Base-by-base conservation (phyloP, 352 stramenopile species). In the Globisporangium middletonii region DNA sequence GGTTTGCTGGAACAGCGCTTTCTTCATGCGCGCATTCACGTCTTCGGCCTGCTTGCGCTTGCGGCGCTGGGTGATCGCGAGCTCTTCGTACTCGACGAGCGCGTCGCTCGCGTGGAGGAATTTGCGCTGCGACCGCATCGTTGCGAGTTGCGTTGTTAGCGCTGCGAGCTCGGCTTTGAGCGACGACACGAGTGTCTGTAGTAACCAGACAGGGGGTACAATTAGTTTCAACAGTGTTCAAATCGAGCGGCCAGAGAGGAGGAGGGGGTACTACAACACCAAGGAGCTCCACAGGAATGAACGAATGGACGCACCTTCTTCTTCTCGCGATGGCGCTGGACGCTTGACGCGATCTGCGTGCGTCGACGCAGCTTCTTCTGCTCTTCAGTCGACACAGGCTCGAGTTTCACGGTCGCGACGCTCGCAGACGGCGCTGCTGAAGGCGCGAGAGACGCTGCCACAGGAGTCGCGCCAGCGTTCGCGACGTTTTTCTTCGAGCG, bases 1-100 rank as follows among this genome's bases (percentile, higher is more conserved):
- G 23, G 67, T 85, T 57, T 87, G 79, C 59, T 89, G 69, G 62
- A 89, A 89, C 47, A 89, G 59, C n/a, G 74, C 79, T 46, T 78
- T 71, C 71, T 89, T 89, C 42, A 89, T 60, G 11, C 59, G 63
- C 46, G 76, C 65, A 55, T 87, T 87, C 9, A 62, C 61, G 33
- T 83, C 67, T 57, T 87, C 76, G 0, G 64, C 59, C 55, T 87
- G 75, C 41, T 79, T 78, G 59, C 73, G 71, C 63, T 86, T 86
- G 59, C 75, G 71, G 48, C 75, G 68, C 56, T 89, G 76, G 13
- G 68, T 86, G 59, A 87, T 77, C 37, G 77, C 76, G 43, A 69
- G 60, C 50, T 89, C 79, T 28, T 89, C 72, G 35, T 64, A 83
- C n/a, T 70, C 67, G 26, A 87, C 69, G 0, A 89, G 63, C 44